phyloP scores from a whole-genome alignment of 2,329 filamentous ascomycete genomes.

The Bimuria novae-zelandiae region DNA sequence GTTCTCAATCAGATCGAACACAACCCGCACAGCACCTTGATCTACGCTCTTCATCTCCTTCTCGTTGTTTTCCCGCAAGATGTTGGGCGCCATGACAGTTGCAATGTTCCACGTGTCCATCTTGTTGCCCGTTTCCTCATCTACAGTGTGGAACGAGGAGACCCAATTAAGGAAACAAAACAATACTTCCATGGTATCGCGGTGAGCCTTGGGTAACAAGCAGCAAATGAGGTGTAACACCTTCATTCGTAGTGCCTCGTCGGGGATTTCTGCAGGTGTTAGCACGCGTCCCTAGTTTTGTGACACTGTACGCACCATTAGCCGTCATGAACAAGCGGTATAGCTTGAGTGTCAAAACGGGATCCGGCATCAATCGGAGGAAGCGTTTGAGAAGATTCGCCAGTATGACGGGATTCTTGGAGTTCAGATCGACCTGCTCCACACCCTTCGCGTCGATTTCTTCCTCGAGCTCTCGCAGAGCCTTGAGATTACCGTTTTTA shows the following conservation, averaged over 20 bases:
- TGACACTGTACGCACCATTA: conserved; percentile 62
- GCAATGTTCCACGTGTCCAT: conserved; percentile 99
- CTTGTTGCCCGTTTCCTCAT: conserved; percentile 95
- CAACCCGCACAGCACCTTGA: conserved; percentile 90
- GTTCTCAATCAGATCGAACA: conserved; percentile 86
- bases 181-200: conserved; percentile 91
- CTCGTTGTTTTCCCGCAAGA: conserved; percentile 71
- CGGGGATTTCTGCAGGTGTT: conserved; percentile 66
- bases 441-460: conserved; percentile 84
- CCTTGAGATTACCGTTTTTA: conserved; percentile 98
- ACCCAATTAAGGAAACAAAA: conserved; percentile 98
- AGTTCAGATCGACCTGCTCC: conserved; percentile 81
- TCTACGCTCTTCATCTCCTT: conserved; percentile 70
- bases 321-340: conserved; percentile 89
- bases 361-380: conserved; percentile 90
- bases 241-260: conserved; percentile 79
- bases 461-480: conserved; percentile 82
- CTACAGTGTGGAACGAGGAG: conserved; percentile 93
- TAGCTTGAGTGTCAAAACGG: conserved; percentile 91
- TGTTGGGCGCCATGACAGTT: conserved; percentile 96
- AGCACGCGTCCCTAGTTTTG: conserved; percentile 10
- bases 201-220: conserved; percentile 86
- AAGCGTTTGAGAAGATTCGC: conserved; percentile 95
- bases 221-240: conserved; percentile 91
- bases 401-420: conserved; percentile 90